A percentile compares a stretch with the other conserved stretches of the same genome.
Evolutionary conservation across 106 monocot species (phyloP).

Genomic region (Acorus gramineus): DNA sequence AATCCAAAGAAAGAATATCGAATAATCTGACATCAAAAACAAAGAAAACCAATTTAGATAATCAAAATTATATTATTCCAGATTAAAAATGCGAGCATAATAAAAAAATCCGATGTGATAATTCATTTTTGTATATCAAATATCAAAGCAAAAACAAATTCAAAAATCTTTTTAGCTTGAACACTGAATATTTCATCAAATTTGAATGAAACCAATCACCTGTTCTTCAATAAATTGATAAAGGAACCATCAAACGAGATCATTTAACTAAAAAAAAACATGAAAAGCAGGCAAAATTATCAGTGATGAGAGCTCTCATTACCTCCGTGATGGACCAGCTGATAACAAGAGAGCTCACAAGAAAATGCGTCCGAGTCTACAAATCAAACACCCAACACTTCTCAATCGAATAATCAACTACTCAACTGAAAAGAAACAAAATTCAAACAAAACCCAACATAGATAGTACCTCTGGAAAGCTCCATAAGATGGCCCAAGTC

Average conservation of each 20-base stretch:
- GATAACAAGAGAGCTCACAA: slow-evolving; percentile 88
- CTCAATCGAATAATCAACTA: background rate
- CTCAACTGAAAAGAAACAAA: background rate
- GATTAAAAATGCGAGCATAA: too few species aligned
- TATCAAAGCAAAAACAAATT: too few species aligned
- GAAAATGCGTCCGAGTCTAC: slow-evolving; percentile 63
- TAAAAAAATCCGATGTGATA: too few species aligned
- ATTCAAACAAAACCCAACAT: background rate
- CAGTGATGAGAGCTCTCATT: background rate
- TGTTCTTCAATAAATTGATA: too few species aligned
- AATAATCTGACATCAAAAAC: slow-evolving; percentile 48
- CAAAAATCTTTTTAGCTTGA: too few species aligned
- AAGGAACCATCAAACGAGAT: too few species aligned
- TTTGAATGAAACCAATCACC: too few species aligned
- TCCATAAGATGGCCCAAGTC: slow-evolving; percentile 67
- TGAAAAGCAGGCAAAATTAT: too few species aligned
- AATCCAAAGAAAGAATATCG: slow-evolving; percentile 88
- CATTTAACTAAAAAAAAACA: too few species aligned
- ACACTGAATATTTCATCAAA: too few species aligned
- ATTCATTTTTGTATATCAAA: too few species aligned
- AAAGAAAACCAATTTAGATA: background rate
- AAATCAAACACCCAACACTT: slow-evolving; percentile 9
- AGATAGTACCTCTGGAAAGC: slow-evolving; percentile 56
- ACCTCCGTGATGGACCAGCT: slow-evolving; percentile 99
- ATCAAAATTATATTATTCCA: background rate